phyloP scores from a whole-genome alignment of 2,329 filamentous ascomycete genomes.

The Trichoderma sp. region DNA sequence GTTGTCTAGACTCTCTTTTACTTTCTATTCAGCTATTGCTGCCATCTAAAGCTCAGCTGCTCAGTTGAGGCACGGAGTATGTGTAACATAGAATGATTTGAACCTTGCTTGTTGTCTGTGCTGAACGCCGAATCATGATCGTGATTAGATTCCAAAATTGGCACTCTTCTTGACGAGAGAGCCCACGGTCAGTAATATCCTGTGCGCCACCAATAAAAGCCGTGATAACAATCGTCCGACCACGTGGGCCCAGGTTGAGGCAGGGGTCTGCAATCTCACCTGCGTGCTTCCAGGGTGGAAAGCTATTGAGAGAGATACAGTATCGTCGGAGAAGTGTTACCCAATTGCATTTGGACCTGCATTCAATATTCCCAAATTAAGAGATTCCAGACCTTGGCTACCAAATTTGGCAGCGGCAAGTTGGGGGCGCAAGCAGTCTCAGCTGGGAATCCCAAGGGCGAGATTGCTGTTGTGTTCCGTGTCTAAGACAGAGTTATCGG shows the following conservation, averaged over 20 bases:
- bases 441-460: not conserved
- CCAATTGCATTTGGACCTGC: not conserved
- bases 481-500: not conserved
- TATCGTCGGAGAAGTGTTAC: not conserved
- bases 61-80: not conserved
- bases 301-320: not conserved
- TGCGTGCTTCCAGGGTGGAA: not conserved
- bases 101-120: not conserved
- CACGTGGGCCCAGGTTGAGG: not conserved
- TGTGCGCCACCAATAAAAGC: not conserved
- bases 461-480: not conserved
- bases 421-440: not conserved
- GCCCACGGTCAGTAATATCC: not conserved
- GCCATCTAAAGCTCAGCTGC: not conserved
- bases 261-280: not conserved
- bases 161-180: not conserved
- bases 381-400: not conserved
- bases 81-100: not conserved
- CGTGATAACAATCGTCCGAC: not conserved
- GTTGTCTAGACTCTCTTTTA: too few species aligned
- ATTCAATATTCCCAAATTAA: not conserved
- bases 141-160: not conserved
- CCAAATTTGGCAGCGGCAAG: not conserved
- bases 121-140: not conserved
- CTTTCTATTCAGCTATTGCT: not conserved